phyloP scores from a whole-genome alignment of 306 rosid species.

The Quercus engelmannii region DNA sequence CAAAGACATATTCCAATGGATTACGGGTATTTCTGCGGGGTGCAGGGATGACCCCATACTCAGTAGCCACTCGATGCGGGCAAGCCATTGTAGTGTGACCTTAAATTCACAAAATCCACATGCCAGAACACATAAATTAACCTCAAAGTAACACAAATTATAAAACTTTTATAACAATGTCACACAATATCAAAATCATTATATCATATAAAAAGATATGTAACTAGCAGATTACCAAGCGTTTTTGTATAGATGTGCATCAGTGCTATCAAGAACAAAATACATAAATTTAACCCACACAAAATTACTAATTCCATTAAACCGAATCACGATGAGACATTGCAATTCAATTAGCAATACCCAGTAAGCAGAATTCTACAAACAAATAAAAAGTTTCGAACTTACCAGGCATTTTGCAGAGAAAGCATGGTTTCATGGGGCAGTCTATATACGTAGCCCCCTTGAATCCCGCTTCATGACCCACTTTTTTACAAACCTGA shows the following conservation, averaged over 20 bases:
- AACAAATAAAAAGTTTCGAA: not conserved
- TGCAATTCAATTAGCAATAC: not conserved
- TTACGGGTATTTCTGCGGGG: conserved; percentile 54
- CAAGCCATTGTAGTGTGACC: conserved; percentile 92
- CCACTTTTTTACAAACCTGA: conserved; percentile 83
- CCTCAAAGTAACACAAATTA: not conserved
- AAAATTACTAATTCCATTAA: not conserved
- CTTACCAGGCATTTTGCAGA: conserved; percentile 88
- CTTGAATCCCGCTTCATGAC: conserved; percentile 94
- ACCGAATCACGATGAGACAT: not conserved
- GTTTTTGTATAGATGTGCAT: no score
- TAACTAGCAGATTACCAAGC: not conserved
- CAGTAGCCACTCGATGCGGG: conserved; percentile 80
- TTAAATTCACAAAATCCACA: conserved; percentile 36
- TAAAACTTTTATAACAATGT: not conserved
- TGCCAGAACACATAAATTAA: not conserved
- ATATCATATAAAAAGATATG: not conserved
- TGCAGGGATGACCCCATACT: conserved; percentile 84
- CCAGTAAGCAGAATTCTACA: not conserved
- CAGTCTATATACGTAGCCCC: conserved; percentile 97
- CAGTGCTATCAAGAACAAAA: not conserved
- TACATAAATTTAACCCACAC: not conserved
- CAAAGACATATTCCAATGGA: conserved; percentile 69
- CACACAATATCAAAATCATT: not conserved
- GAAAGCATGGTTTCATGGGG: conserved; percentile 99